Evolutionary conservation across 768 basidiomycete genomes (phyloP).

Genomic region (Amanita phalloides): DNA sequence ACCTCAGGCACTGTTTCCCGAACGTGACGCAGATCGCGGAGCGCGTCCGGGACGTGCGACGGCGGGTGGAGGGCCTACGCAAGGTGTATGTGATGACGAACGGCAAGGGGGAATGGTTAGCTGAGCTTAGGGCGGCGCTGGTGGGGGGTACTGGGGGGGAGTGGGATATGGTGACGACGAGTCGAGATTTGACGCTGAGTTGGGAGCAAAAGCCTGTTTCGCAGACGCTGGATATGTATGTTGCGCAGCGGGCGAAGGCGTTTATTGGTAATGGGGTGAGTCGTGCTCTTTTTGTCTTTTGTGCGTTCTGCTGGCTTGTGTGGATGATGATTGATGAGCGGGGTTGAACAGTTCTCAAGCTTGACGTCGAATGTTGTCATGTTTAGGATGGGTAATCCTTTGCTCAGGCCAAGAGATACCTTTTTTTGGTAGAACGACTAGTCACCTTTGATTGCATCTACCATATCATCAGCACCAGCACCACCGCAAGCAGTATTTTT

Average conservation of each 20-base stretch:
- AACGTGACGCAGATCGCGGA: constrained; percentile 35
- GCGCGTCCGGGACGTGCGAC: constrained; percentile 23
- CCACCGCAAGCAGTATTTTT: too few relatives aligned
- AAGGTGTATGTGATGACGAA: constrained; percentile 60
- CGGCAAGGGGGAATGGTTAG: constrained; percentile 38
- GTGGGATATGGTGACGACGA: constrained; percentile 43
- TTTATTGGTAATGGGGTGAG: constrained; percentile 66
- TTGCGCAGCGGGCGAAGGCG: constrained; percentile 50
- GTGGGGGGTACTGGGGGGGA: constrained; percentile 10
- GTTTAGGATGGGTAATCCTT: too few relatives aligned
- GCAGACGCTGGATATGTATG: constrained; percentile 59
- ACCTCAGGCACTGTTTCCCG: constrained; percentile 43
- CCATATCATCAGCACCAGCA: too few relatives aligned
- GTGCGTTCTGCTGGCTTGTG: too few relatives aligned
- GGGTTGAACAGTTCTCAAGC: too few relatives aligned
- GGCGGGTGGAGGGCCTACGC: constrained; percentile 18
- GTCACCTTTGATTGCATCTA: too few relatives aligned
- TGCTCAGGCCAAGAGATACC: too few relatives aligned
- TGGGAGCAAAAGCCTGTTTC: constrained; percentile 47
- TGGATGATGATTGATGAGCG: too few relatives aligned
- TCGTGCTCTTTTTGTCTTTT: constrained; percentile 5
- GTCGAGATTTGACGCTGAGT: constrained; percentile 39
- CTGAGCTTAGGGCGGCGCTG: constrained; percentile 31
- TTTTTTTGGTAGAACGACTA: too few relatives aligned
- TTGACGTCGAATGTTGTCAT: too few relatives aligned